Evolutionary conservation across 108 stramenopile genomes (phyloP), one percentile per base, ranked within the genome.

Genomic region (Stephanodiscus triporus): DNA sequence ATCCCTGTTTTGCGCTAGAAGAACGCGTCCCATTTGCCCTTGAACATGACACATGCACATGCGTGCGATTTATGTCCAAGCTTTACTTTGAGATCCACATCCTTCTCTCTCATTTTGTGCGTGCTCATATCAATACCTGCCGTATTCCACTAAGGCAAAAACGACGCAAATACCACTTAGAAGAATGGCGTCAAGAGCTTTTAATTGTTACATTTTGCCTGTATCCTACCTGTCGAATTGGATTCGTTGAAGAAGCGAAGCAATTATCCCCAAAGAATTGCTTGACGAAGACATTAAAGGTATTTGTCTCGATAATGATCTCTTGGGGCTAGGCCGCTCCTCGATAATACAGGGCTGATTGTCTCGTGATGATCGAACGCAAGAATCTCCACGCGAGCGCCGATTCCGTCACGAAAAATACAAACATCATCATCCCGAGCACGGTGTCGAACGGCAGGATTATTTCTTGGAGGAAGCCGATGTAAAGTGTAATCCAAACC

Each of bases 11-110:
- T 69, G 80, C 75, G 84, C 80, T 69, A 84, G 30, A 84, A 84
- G 84, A 84, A 84, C 84, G 84, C 84, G 84, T 84, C 75, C 62
- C 70, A 22, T 78, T 84, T 84, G 84, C 84, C 84, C 79, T 81
- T 81, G 83, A 23, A 67, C 62, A 73, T 73, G 71, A 78, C 65
- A 74, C 54, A 58, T 3, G 14, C 43, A 16, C 14, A 45, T 0
- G 29, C 32, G 60, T 63, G 43, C 62, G 61, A 70, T 83, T 75
- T 68, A 57, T 63, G 68, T 80, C 42, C 68, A 70, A 76, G 82
- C 82, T 83, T 83, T 79, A 78, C 71, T 60, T 58, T 53, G 53
- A 63, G 78, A 83, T 79, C 82, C 82, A 83, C 82, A 83, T 79
- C 51, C 19, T 5, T 54, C 8, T 54, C 23, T 45, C 16, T 16